Evolutionary conservation across 2,329 filamentous ascomycete genomes (phyloP).

Genomic region (Stemphylium vesicarium): DNA sequence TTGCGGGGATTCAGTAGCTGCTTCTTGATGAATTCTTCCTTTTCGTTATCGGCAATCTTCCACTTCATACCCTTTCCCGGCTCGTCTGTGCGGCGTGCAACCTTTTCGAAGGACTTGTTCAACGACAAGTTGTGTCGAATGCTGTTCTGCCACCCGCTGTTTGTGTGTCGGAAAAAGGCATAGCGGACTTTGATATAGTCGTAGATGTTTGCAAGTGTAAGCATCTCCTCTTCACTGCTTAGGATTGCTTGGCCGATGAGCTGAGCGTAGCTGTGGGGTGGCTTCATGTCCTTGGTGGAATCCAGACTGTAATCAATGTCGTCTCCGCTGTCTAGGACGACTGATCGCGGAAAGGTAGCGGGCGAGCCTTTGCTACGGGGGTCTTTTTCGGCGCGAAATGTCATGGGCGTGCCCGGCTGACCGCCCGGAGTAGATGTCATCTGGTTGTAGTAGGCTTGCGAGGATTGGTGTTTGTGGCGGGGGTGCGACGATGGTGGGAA

Average conservation of each 20-base stretch:
- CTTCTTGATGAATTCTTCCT: constrained; percentile 86
- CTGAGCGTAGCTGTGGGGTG: constrained; percentile 93
- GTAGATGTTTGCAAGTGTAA: constrained; percentile 93
- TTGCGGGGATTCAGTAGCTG: constrained; percentile 55
- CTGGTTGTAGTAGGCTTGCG: constrained; percentile 40
- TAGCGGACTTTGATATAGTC: constrained; percentile 90
- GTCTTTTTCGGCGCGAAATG: constrained; percentile 43
- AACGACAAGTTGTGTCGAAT: constrained; percentile 96
- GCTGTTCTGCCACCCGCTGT: constrained; percentile 96
- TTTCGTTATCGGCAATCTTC: constrained; percentile 84
- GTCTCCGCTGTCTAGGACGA: constrained; percentile 61
- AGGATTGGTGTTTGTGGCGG: constrained; percentile 38
- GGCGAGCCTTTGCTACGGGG: constrained; percentile 55
- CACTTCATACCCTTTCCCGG: constrained; percentile 99
- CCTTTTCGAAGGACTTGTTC: constrained; percentile 93
- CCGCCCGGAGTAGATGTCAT: constrained; percentile 48
- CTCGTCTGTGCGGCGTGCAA: constrained; percentile 89
- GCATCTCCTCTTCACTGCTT: constrained; percentile 81
- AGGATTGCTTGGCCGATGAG: constrained; percentile 97
- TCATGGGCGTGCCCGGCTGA: constrained; percentile 43
- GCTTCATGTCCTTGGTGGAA: constrained; percentile 88
- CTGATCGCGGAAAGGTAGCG: constrained; percentile 55
- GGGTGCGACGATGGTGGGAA: constrained; percentile 48
- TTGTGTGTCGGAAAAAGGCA: constrained; percentile 86
- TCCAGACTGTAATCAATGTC: constrained; percentile 80